These are phyloP conservation scores for Hericium coralloides DNA, from an alignment of 768 basidiomycete species.

Conservation along the genomic window DNA sequence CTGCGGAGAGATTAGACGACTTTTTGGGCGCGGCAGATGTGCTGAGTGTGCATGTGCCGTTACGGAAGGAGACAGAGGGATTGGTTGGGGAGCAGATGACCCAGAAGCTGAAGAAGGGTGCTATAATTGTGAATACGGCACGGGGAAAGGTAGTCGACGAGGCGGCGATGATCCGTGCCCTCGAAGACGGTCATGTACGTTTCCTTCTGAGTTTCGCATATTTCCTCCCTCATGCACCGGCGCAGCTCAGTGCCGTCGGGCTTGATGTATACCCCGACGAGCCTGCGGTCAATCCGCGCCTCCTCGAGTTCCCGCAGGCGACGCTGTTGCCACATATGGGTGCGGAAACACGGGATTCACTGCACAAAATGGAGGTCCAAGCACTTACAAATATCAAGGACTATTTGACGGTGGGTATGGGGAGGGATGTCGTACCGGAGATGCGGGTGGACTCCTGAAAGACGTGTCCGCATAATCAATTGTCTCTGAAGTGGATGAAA, in stretches of 20 bases:
- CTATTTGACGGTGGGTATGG: constrained; percentile 53
- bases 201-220: not conserved
- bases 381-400: constrained; percentile 71
- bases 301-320: constrained; percentile 76
- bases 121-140: constrained; percentile 80
- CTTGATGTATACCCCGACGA: constrained; percentile 85
- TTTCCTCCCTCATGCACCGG: constrained; percentile 3
- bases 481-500: too few relatives aligned
- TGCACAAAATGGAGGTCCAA: constrained; percentile 78
- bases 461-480: too few relatives aligned
- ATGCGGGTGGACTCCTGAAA: constrained; percentile 9
- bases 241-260: constrained; percentile 69
- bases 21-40: constrained; percentile 72
- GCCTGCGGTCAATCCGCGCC: constrained; percentile 67
- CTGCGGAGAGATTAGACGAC: constrained; percentile 44
- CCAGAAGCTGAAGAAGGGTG: constrained; percentile 64
- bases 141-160: constrained; percentile 89
- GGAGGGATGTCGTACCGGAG: constrained; percentile 63
- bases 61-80: constrained; percentile 64
- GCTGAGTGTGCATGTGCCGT: constrained; percentile 78
- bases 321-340: constrained; percentile 91
- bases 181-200: constrained; percentile 83
- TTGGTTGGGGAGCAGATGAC: constrained; percentile 72
- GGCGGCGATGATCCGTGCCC: constrained; percentile 72
- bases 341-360: constrained; percentile 75